Percentiles rank a stretch among this genome's conserved stretches.
Evolutionary conservation across 2,329 filamentous ascomycete genomes (phyloP).

Genomic region (Monosporascus sp.): DNA sequence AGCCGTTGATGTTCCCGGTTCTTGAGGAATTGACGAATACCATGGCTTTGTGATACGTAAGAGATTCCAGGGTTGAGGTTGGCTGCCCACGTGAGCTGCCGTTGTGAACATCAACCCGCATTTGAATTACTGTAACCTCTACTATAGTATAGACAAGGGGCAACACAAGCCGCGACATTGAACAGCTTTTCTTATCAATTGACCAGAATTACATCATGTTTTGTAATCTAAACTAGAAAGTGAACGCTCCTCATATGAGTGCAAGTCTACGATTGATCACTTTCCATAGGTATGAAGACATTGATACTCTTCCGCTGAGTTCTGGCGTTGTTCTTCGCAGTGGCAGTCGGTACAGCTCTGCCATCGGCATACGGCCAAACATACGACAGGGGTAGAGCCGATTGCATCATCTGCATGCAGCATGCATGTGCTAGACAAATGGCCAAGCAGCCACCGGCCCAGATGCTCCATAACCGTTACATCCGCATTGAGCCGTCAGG

Average conservation of each 20-base stretch:
- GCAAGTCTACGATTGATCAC: no score
- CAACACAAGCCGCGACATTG: no score
- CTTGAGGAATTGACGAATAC: slow-evolving; percentile 16
- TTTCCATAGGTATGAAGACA: no score
- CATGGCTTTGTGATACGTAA: slow-evolving; percentile 22
- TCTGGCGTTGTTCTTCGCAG: no score
- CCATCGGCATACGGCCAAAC: background rate
- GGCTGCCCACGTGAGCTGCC: slow-evolving; percentile 1
- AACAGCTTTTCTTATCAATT: no score
- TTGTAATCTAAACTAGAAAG: no score
- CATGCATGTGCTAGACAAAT: background rate
- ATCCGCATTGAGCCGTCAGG: background rate
- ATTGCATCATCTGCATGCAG: background rate
- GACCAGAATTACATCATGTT: no score
- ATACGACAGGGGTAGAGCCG: background rate
- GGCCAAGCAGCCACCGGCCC: no score
- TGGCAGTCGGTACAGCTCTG: background rate
- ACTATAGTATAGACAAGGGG: background rate
- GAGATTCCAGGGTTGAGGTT: slow-evolving; percentile 9
- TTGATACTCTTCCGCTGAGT: no score
- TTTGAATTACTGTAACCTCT: background rate
- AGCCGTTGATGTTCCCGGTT: slow-evolving; percentile 15
- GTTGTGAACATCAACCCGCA: background rate
- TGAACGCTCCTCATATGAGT: no score
- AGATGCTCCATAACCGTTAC: background rate